Conservation (phyloP, 2,329 filamentous ascomycete genomes). For the Botrytis fragariae region DNA sequence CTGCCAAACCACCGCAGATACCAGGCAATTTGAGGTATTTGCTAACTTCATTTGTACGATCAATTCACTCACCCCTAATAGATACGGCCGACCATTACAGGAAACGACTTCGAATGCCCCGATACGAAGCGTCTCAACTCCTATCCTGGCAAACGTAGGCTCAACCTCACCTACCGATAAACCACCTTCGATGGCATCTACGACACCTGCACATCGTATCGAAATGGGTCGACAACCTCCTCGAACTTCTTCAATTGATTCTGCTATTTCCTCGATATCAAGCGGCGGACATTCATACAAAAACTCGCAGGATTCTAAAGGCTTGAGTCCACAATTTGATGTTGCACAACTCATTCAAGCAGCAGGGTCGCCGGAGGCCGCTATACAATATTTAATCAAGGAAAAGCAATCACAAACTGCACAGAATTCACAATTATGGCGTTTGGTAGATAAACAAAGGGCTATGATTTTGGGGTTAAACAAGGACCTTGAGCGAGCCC, state of each 20-base stretch:
- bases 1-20: conserved; percentile 17
- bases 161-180: conserved; percentile 28
- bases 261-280: conserved; percentile 78
- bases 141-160: conserved; percentile 32
- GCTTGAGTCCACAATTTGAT: conserved; percentile 62
- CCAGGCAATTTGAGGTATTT: conserved; percentile 30
- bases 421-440: conserved; percentile 92
- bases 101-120: conserved; percentile 34
- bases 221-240: conserved; percentile 44
- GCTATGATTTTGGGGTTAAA: conserved; percentile 92
- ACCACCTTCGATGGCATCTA: conserved; percentile 34
- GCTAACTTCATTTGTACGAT: background rate
- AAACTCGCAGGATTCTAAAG: conserved; percentile 51
- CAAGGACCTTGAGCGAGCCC: conserved; percentile 83
- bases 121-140: conserved; percentile 39
- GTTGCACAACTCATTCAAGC: conserved; percentile 76
- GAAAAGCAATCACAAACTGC: conserved; percentile 87
- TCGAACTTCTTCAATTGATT: conserved; percentile 88
- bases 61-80: conserved; percentile 19
- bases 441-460: conserved; percentile 92
- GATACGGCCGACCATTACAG: conserved; percentile 29
- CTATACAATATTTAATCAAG: conserved; percentile 82
- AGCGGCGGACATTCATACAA: conserved; percentile 57
- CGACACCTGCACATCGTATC: conserved; percentile 32
- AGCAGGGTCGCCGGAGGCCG: conserved; percentile 84